Evolutionary conservation across 1,284 basidiomycete species (phyloP).

Genomic region (Vanrija sp.): DNA sequence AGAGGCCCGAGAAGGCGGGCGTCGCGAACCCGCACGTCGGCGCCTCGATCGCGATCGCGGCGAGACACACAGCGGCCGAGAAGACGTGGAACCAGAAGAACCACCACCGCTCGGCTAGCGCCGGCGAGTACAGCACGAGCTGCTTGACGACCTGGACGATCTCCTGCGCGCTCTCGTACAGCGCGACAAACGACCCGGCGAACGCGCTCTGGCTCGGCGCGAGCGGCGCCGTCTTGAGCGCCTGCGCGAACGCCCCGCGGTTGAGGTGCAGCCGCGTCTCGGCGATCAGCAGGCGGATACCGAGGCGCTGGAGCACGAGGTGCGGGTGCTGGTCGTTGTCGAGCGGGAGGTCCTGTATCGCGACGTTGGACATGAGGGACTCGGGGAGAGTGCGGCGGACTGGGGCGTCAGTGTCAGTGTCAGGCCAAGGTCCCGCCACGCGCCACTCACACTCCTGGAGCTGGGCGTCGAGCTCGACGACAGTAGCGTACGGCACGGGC

Average conservation of each 20-base stretch:
- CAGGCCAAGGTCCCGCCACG: no score
- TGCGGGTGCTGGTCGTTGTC: constrained; percentile 39
- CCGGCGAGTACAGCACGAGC: constrained; percentile 43
- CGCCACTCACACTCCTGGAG: constrained; percentile 33
- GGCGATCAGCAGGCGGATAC: constrained; percentile 39
- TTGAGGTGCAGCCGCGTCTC: constrained; percentile 43
- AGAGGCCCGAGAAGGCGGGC: constrained; percentile 40
- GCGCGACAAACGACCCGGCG: constrained; percentile 32
- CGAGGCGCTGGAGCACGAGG: constrained; percentile 39
- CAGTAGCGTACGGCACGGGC: constrained; percentile 29
- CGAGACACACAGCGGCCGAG: constrained; percentile 42
- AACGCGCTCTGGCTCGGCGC: constrained; percentile 32
- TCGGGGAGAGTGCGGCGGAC: constrained; percentile 38
- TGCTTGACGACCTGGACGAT: constrained; percentile 44
- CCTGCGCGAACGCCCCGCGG: constrained; percentile 39
- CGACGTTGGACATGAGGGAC: constrained; percentile 29
- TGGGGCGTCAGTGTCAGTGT: background rate
- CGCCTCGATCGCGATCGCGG: constrained; percentile 44
- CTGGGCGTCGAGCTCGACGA: constrained; percentile 38
- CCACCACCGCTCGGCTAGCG: constrained; percentile 39
- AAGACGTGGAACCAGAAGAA: constrained; percentile 48
- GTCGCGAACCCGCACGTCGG: constrained; percentile 45
- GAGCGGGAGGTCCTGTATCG: constrained; percentile 35
- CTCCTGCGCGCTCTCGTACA: constrained; percentile 43
- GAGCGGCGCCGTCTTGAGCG: constrained; percentile 31